phyloP scores from a whole-genome alignment of 805 yeast genomes.

The Ogataea corticis region DNA sequence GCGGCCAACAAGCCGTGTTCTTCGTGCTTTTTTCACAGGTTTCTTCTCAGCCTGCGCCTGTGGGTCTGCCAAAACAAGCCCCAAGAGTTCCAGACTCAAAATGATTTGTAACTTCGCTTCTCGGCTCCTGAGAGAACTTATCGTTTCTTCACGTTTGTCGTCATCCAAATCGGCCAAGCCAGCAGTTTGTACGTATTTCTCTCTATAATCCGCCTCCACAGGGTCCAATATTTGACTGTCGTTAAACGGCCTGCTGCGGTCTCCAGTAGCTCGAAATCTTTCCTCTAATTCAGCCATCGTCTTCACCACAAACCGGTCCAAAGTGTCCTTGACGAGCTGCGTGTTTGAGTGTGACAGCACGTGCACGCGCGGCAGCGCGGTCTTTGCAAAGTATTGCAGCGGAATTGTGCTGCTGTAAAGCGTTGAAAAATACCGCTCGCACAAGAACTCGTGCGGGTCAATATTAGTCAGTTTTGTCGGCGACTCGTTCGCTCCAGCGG shows the following conservation, averaged over 20 bases:
- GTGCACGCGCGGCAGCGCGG: constrained; percentile 32
- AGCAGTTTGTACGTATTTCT: not conserved
- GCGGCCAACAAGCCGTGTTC: constrained; percentile 27
- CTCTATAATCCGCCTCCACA: constrained; percentile 14
- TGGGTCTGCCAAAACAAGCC: constrained; percentile 12
- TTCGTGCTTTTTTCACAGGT: constrained; percentile 5
- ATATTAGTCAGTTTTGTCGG: constrained; percentile 18
- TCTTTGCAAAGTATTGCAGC: constrained; percentile 33
- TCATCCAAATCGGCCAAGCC: constrained; percentile 1
- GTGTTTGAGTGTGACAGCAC: constrained; percentile 27
- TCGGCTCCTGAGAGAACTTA: constrained; percentile 21
- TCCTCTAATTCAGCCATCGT: constrained; percentile 23
- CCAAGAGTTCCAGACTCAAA: constrained; percentile 28
- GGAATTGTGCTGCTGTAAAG: constrained; percentile 29
- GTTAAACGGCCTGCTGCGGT: not conserved
- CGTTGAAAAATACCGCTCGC: constrained; percentile 29
- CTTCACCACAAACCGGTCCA: constrained; percentile 20
- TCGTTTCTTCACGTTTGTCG: constrained; percentile 5
- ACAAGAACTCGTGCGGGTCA: constrained; percentile 31
- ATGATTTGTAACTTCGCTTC: constrained; percentile 35
- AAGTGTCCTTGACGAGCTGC: constrained; percentile 20
- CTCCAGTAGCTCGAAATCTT: constrained; percentile 12
- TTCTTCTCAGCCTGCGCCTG: not conserved
- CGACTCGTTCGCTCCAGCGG: constrained; percentile 4
- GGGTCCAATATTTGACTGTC: constrained; percentile 8